Percentiles rank a stretch among this genome's conserved stretches.
phyloP scores from a whole-genome alignment of 306 rosid genomes.

The Neltuma alba region DNA sequence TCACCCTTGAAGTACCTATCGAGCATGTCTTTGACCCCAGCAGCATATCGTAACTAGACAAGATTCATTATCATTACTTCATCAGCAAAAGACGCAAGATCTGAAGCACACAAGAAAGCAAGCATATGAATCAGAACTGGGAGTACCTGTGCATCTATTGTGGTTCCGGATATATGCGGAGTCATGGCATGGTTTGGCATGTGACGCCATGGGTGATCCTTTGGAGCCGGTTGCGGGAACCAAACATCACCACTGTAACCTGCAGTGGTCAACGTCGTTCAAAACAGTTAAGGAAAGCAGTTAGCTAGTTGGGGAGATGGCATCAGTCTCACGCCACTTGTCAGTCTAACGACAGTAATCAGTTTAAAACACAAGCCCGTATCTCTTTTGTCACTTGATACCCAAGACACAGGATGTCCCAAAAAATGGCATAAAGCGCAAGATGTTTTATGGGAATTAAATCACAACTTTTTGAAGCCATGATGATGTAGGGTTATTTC shows the following conservation, averaged over 20 bases:
- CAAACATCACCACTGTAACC: constrained; percentile 98
- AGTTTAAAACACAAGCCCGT: not conserved
- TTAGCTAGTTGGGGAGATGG: constrained; percentile 55
- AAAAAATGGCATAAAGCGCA: not conserved
- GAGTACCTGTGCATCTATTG: constrained; percentile 93
- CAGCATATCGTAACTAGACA: constrained; percentile 82
- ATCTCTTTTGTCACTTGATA: not conserved
- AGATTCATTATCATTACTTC: constrained; percentile 3
- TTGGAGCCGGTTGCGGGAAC: constrained; percentile 96
- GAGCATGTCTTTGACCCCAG: constrained; percentile 94
- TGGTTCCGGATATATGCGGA: constrained; percentile 95
- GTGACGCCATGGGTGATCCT: constrained; percentile 99
- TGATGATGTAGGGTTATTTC: not conserved
- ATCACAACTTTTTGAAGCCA: not conserved
- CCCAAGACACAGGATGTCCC: not conserved
- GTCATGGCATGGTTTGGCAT: constrained; percentile 99
- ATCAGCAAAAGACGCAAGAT: constrained; percentile 10
- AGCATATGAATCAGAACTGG: not conserved
- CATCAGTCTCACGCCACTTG: not conserved
- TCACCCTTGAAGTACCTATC: constrained; percentile 89
- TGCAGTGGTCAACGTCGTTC: constrained; percentile 31
- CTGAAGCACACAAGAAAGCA: not conserved
- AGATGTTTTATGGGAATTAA: not conserved
- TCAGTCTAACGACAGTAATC: not conserved
- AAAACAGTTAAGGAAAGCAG: not conserved